Conservation (phyloP, 148 eudicot genomes). For the Camellia sinensis region DNA sequence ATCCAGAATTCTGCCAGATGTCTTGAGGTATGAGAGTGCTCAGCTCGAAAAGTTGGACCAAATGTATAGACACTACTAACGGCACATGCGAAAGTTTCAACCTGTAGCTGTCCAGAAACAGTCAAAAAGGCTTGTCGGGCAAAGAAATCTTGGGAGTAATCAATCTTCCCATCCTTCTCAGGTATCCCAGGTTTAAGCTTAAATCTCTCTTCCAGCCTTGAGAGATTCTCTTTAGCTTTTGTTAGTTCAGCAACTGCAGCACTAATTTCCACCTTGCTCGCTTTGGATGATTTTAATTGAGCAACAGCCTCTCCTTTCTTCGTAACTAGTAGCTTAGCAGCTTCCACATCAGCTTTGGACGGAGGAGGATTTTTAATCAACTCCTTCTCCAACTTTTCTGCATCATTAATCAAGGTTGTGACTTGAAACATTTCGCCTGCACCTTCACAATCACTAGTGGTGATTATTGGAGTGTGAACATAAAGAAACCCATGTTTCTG, state of each 20-base stretch:
- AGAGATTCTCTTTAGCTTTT: constrained; percentile 63
- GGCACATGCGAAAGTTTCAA: constrained; percentile 88
- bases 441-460: constrained; percentile 98
- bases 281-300: constrained; percentile 66
- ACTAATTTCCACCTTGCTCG: constrained; percentile 56
- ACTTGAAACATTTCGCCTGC: constrained; percentile 99
- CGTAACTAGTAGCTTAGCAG: constrained; percentile 52
- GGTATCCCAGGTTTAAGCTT: constrained; percentile 79
- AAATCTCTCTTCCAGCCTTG: constrained; percentile 61
- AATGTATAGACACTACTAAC: constrained; percentile 89
- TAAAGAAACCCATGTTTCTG: constrained; percentile 74
- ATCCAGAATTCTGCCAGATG: constrained; percentile 99
- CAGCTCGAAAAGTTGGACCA: constrained; percentile 98
- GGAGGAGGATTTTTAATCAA: constrained; percentile 72
- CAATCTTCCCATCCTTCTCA: constrained; percentile 84
- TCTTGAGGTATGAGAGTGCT: constrained; percentile 87
- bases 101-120: constrained; percentile 95
- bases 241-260: constrained; percentile 66
- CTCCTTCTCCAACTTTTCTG: constrained; percentile 79
- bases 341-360: constrained; percentile 62
- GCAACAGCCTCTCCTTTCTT: constrained; percentile 69
- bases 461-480: constrained; percentile 88
- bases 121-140: constrained; percentile 98
- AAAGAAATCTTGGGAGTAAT: constrained; percentile 82
- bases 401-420: constrained; percentile 71